Percentiles rank a stretch among this genome's conserved stretches.
Conservation (phyloP, 345 rosid species). For the Iberis pinnata region DNA sequence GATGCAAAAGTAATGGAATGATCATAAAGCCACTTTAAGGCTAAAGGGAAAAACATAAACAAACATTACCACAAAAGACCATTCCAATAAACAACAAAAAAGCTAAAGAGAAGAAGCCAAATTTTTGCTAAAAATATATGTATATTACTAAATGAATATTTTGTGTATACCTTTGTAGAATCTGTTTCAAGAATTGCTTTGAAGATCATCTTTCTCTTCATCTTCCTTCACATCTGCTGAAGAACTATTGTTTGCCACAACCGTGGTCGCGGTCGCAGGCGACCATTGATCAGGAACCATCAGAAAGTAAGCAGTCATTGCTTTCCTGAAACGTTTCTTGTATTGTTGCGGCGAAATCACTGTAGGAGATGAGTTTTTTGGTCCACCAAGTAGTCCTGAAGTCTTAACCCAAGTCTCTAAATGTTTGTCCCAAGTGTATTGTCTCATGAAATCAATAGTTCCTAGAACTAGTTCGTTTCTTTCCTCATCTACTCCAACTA, state of each 20-base stretch:
- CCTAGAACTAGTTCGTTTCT: slow-evolving; percentile 74
- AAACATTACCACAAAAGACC: slow-evolving; percentile 23
- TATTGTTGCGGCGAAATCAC: slow-evolving; percentile 89
- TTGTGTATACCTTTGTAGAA: background rate
- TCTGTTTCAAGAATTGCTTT: slow-evolving; percentile 17
- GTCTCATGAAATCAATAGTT: slow-evolving; percentile 94
- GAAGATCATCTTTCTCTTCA: slow-evolving; percentile 23
- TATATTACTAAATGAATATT: slow-evolving; percentile 22
- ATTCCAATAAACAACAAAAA: background rate
- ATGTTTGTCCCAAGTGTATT: slow-evolving; percentile 98
- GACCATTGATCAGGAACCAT: slow-evolving; percentile 98
- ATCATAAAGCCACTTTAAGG: slow-evolving; percentile 19
- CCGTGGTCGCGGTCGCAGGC: slow-evolving; percentile 25
- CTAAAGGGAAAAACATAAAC: slow-evolving; percentile 24
- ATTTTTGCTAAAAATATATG: slow-evolving; percentile 1
- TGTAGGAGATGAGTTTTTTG: slow-evolving; percentile 63
- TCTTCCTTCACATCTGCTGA: slow-evolving; percentile 26
- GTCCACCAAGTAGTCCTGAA: slow-evolving; percentile 73
- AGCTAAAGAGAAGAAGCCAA: slow-evolving; percentile 10
- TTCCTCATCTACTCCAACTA: slow-evolving; percentile 84
- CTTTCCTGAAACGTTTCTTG: slow-evolving; percentile 91
- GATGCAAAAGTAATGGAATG: slow-evolving; percentile 25
- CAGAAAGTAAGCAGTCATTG: slow-evolving; percentile 83
- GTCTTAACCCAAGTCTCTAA: slow-evolving; percentile 91
- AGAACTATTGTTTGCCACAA: slow-evolving; percentile 23